Evolutionary conservation across 768 basidiomycete genomes (phyloP).

Genomic region (Lepiota brunneoincarnata): DNA sequence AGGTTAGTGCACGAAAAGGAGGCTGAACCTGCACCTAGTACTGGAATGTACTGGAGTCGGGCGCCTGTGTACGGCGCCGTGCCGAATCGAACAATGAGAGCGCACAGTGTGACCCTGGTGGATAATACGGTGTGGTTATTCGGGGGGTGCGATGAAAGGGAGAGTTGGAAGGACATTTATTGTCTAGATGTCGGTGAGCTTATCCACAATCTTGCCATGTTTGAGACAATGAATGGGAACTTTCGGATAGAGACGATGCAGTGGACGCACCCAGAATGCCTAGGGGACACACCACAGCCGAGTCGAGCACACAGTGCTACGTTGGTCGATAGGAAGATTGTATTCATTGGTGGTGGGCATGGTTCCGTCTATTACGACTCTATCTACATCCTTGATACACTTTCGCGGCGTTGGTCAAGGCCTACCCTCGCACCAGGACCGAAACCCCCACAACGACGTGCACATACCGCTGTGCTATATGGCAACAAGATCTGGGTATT

Average conservation of each 20-base stretch:
- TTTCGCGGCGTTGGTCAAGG: constrained; percentile 61
- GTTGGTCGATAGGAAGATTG: constrained; percentile 73
- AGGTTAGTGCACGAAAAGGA: constrained; percentile 62
- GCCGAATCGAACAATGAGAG: constrained; percentile 69
- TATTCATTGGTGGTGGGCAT: constrained; percentile 87
- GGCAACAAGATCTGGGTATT: constrained; percentile 77
- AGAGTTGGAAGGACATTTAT: constrained; percentile 71
- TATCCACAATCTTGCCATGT: constrained; percentile 7
- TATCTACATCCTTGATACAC: constrained; percentile 81
- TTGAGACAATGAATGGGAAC: neutral
- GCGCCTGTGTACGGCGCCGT: constrained; percentile 75
- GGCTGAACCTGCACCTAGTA: constrained; percentile 59
- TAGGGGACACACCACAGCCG: constrained; percentile 79
- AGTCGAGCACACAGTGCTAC: constrained; percentile 89
- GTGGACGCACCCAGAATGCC: constrained; percentile 77
- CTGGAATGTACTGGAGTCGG: constrained; percentile 82
- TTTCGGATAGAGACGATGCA: constrained; percentile 72
- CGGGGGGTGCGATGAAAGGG: constrained; percentile 84
- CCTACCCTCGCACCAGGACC: constrained; percentile 39
- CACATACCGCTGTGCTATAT: constrained; percentile 83
- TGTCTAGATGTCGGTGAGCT: constrained; percentile 79
- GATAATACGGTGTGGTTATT: constrained; percentile 85
- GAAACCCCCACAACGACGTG: constrained; percentile 68
- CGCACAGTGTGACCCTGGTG: constrained; percentile 82
- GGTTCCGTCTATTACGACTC: constrained; percentile 80